These are phyloP conservation scores for Primulina eburnea DNA, from an alignment of 257 asterid species.

Conservation along the genomic window DNA sequence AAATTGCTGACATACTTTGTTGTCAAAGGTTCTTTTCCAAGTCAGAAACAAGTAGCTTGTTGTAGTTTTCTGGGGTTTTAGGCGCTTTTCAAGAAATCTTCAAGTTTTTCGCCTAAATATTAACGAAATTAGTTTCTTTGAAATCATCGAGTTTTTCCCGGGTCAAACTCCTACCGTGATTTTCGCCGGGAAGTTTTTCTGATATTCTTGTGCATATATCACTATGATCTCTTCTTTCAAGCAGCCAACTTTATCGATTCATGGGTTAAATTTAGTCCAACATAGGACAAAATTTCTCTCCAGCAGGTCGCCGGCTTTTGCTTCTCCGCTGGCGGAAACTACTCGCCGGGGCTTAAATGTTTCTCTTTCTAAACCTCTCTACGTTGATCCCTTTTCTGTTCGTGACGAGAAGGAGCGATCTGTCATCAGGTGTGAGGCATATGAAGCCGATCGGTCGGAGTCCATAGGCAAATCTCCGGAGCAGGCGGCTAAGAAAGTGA, in stretches of 20 bases:
- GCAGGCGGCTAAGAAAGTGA: slow-evolving; percentile 68
- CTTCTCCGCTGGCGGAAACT: slow-evolving; percentile 28
- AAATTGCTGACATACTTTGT: background rate
- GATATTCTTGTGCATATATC: slow-evolving; percentile 7
- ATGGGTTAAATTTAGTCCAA: slow-evolving; percentile 41
- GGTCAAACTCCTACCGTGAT: slow-evolving; percentile 3
- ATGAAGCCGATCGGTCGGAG: slow-evolving; percentile 67
- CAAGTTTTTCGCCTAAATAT: background rate
- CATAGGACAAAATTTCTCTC: slow-evolving; percentile 25
- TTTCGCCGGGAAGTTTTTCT: slow-evolving; percentile 6
- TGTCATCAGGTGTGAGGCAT: slow-evolving; percentile 56
- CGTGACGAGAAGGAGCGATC: slow-evolving; percentile 25
- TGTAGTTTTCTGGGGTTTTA: background rate
- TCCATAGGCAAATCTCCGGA: slow-evolving; percentile 39
- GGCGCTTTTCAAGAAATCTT: background rate
- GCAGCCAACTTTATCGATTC: slow-evolving; percentile 35
- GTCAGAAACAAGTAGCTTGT: background rate
- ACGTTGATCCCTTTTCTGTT: slow-evolving; percentile 30
- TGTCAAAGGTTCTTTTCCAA: background rate
- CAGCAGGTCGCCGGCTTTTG: slow-evolving; percentile 27
- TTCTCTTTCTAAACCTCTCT: slow-evolving; percentile 50
- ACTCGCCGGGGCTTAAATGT: slow-evolving; percentile 28
- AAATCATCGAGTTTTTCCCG: background rate
- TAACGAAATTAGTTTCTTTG: background rate
- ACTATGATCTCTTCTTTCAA: slow-evolving; percentile 64